phyloP scores from a whole-genome alignment of 768 basidiomycete species.

The Brasilioporus rufonigricans region DNA sequence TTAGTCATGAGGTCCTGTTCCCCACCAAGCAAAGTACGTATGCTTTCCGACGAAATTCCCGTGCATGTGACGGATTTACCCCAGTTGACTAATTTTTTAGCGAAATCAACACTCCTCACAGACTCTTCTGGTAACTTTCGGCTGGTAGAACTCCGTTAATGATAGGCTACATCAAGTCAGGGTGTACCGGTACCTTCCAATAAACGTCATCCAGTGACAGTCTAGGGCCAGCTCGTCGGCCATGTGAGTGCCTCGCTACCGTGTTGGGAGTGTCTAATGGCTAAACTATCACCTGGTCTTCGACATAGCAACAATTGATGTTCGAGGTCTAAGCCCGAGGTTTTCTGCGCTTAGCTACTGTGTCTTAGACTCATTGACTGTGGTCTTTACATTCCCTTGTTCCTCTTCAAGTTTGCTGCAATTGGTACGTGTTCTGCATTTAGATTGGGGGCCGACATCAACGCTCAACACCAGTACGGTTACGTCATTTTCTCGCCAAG shows the following conservation, averaged over 20 bases:
- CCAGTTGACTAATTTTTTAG: not conserved
- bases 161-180: not conserved
- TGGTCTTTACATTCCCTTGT: not conserved
- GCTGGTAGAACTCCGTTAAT: not conserved
- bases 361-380: not conserved
- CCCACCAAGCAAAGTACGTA: not conserved
- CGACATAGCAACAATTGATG: not conserved
- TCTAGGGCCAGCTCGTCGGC: not conserved
- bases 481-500: not conserved
- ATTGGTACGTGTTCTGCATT: not conserved
- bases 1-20: not conserved
- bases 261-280: not conserved
- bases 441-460: not conserved
- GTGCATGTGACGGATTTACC: not conserved
- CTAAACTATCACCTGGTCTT: not conserved
- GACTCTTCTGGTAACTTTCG: not conserved
- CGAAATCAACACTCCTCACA: not conserved
- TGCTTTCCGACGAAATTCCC: not conserved
- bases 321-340: not conserved
- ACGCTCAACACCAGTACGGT: not conserved
- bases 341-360: not conserved
- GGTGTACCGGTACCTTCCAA: not conserved
- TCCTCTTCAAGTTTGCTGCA: not conserved
- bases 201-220: conserved; percentile 9
- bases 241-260: conserved; percentile 1